Evolutionary conservation across 2,329 filamentous ascomycete species (phyloP).

Genomic region (Ascosphaera apis): DNA sequence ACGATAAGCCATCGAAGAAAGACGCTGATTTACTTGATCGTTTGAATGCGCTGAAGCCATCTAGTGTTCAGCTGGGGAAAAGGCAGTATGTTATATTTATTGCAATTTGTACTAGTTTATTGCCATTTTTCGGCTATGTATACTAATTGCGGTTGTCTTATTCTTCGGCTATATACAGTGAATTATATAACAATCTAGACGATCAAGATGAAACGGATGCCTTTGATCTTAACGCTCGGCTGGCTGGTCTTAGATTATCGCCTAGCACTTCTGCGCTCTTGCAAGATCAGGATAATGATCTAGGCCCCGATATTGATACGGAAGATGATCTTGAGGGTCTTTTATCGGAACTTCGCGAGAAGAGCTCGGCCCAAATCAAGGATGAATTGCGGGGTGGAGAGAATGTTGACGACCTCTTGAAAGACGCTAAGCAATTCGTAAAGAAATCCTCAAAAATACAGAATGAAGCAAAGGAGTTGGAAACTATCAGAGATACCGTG

Average conservation of each 20-base stretch:
- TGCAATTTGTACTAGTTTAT: background rate
- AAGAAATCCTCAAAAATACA: background rate
- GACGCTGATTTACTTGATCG: constrained; percentile 12
- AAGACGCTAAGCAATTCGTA: background rate
- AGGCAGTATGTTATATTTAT: constrained; percentile 10
- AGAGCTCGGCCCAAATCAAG: background rate
- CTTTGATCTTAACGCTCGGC: constrained; percentile 1
- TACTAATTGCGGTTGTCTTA: background rate
- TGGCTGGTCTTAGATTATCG: constrained; percentile 1
- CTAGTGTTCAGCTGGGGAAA: constrained; percentile 11
- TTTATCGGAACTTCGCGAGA: background rate
- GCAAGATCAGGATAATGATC: constrained; percentile 1
- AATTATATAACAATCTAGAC: background rate
- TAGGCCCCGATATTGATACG: constrained; percentile 2
- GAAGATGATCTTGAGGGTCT: constrained; percentile 2
- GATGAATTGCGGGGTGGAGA: background rate
- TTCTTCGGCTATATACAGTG: too few species aligned
- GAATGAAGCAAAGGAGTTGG: background rate
- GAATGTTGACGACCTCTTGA: background rate
- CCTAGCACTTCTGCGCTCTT: too few species aligned
- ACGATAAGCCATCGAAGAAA: constrained; percentile 5
- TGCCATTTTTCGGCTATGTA: background rate
- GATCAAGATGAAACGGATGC: background rate
- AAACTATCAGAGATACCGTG: background rate
- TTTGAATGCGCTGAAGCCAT: constrained; percentile 14